These are phyloP conservation scores for Cladosporium sp. DNA, from an alignment of 2,329 filamentous ascomycete species.

Conservation along the genomic window DNA sequence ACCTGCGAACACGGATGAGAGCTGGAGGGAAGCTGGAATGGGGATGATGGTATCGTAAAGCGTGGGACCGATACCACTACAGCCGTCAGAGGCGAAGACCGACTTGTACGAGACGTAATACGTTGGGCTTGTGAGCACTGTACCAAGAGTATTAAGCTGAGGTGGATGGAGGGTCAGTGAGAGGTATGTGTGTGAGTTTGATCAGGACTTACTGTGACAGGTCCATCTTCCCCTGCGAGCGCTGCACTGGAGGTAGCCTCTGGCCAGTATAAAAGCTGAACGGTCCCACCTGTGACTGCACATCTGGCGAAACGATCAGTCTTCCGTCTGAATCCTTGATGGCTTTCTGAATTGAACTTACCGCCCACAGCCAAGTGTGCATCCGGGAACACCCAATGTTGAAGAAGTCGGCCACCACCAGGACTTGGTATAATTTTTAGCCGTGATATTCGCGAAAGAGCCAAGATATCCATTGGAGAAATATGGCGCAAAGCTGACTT, in stretches of 20 bases:
- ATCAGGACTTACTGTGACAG: too few species aligned
- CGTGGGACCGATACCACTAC: background rate
- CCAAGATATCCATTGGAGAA: background rate
- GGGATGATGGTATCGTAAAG: background rate
- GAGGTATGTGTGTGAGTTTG: background rate
- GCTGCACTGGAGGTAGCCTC: too few species aligned
- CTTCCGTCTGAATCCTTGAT: too few species aligned
- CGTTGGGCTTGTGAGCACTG: background rate
- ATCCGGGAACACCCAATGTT: slow-evolving; percentile 1
- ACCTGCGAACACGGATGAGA: background rate
- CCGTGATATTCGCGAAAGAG: too few species aligned
- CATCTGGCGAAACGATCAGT: too few species aligned
- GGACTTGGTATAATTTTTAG: too few species aligned
- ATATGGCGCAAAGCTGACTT: background rate
- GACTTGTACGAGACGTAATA: slow-evolving; percentile 3
- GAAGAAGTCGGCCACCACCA: background rate
- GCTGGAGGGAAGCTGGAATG: background rate
- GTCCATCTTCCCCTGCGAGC: too few species aligned
- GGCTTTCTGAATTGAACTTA: too few species aligned
- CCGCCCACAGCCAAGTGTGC: background rate
- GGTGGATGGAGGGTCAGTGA: too few species aligned
- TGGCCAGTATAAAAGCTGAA: slow-evolving; percentile 4
- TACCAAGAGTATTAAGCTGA: slow-evolving; percentile 4
- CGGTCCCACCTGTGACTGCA: background rate
- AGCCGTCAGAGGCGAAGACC: background rate